phyloP scores from a whole-genome alignment of 805 yeast genomes.

The Wickerhamomyces bovis region DNA sequence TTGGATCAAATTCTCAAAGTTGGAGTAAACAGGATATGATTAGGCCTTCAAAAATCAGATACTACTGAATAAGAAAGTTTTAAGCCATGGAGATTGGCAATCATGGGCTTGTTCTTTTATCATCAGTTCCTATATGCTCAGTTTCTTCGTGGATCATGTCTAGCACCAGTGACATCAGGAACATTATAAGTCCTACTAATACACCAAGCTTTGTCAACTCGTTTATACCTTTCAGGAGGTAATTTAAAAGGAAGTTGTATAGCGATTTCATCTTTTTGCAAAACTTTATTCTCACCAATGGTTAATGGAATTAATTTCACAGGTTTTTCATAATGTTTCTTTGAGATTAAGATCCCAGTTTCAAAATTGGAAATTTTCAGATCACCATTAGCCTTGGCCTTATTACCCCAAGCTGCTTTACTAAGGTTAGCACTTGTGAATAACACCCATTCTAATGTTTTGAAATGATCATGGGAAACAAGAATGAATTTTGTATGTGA shows the following conservation, averaged over 20 bases:
- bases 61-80: too few relatives aligned
- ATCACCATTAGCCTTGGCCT: constrained; percentile 10
- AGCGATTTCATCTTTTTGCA: constrained; percentile 13
- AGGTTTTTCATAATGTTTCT: constrained; percentile 13
- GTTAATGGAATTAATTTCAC: constrained; percentile 37
- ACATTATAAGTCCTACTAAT: background rate
- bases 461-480: constrained; percentile 45
- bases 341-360: constrained; percentile 44
- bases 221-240: constrained; percentile 39
- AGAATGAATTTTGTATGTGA: constrained; percentile 69
- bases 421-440: constrained; percentile 74
- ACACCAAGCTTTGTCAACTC: constrained; percentile 45
- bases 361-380: constrained; percentile 41
- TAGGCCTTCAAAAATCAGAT: too few relatives aligned
- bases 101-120: too few relatives aligned
- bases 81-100: too few relatives aligned
- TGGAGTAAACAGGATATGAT: too few relatives aligned
- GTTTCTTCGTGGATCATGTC: background rate
- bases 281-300: constrained; percentile 27
- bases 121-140: too few relatives aligned
- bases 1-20: too few relatives aligned
- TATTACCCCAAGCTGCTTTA: constrained; percentile 75
- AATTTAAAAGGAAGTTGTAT: constrained; percentile 48
- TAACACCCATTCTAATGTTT: constrained; percentile 57
- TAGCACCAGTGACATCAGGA: background rate